Conservation (phyloP, 1,284 basidiomycete species). For the Hemileccinum hortonii region DNA sequence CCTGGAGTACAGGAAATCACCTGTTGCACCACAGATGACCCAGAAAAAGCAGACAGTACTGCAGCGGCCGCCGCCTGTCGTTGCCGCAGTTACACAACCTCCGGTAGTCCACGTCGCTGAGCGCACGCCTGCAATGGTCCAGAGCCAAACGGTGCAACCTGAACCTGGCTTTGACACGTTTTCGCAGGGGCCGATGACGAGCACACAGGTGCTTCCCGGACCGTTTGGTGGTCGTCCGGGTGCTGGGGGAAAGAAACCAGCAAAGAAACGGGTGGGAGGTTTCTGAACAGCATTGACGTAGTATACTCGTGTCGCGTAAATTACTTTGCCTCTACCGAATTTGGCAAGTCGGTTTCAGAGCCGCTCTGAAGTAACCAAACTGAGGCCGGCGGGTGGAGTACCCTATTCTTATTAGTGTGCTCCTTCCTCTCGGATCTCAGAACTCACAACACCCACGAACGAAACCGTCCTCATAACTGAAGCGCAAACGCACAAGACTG, state of each 20-base stretch:
- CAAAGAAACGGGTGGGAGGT: slow-evolving; percentile 73
- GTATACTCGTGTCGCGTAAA: no score
- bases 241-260: slow-evolving; percentile 44
- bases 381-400: slow-evolving; percentile 20
- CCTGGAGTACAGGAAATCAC: slow-evolving; percentile 16
- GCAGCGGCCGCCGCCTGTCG: slow-evolving; percentile 38
- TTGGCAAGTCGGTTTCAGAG: slow-evolving; percentile 25
- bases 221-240: slow-evolving; percentile 62
- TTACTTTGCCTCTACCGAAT: slow-evolving; percentile 5
- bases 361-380: background rate
- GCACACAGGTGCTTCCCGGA: slow-evolving; percentile 72
- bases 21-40: background rate
- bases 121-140: background rate
- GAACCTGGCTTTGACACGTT: slow-evolving; percentile 17
- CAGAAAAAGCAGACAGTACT: slow-evolving; percentile 22
- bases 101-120: slow-evolving; percentile 16
- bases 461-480: slow-evolving; percentile 16
- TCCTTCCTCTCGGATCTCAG: slow-evolving; percentile 16
- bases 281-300: slow-evolving; percentile 59
- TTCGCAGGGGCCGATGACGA: slow-evolving; percentile 51
- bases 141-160: slow-evolving; percentile 7
- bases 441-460: slow-evolving; percentile 11
- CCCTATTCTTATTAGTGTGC: slow-evolving; percentile 18
- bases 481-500: slow-evolving; percentile 46
- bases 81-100: slow-evolving; percentile 27